Evolutionary conservation across 2,329 filamentous ascomycete species (phyloP), one percentile per base, ranked within the genome.

Genomic region (Aspergillus uvarum): DNA sequence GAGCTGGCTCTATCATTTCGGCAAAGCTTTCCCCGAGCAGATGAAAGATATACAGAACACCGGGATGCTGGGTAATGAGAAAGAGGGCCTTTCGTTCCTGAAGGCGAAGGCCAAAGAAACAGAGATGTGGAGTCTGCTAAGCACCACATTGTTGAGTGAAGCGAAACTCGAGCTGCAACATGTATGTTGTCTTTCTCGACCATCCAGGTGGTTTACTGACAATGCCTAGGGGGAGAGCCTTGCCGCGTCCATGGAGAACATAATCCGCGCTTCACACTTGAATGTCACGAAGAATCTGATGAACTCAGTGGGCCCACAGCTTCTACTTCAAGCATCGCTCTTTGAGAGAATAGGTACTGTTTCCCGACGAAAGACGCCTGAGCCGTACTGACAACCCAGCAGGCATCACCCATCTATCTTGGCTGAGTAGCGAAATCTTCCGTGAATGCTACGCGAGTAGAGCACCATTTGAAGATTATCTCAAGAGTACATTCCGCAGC

Each of bases 1-100:
- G 62, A 96, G 92, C 71, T 99, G 95, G 95, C 82, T 98, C 2
- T 96, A 96, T 70, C 92, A 97, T 71, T 96, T 97, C 68, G 90
- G 89, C n/a, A 91, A 92, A 70, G 87, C 90, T 0, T 92, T 94
- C 67, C 90, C 92, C 0, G 82, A 86, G 56, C 83, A 92, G n/a
- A 86, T 92, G 65, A 85, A 82, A 52, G 85, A 87, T 54, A 81
- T 89, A 5, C 89, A 88, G 63, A 87, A 89, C 44, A 87, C 85
- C 68, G 91, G 87, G 59, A 87, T 92, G 81, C 80, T 92, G 8
- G 91, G 89, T 0, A 88, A 87, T 35, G 90, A 92, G 56, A 89
- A 89, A 65, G 92, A 97, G 71, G 92, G 88, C 1, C 82, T 97
- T 6, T 83, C 87, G 0, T 97, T 95, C 68, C 83, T 98, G 44